Base-by-base conservation (phyloP, 2,329 filamentous ascomycete genomes). In the Simplicillium aogashimaense region DNA sequence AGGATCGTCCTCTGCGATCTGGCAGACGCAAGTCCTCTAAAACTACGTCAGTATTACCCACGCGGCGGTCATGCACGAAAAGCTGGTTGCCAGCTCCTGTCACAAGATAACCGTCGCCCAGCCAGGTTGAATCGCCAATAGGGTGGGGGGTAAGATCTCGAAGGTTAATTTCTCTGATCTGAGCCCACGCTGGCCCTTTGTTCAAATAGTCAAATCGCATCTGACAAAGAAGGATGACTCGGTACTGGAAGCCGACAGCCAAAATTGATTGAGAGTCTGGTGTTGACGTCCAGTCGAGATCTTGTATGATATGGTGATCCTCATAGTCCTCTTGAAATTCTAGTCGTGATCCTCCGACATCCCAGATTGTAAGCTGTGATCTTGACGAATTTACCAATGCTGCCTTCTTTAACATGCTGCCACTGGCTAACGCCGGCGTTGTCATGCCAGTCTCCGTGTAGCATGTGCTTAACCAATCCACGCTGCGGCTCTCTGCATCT, bases 231-330 rank as follows among this genome's bases (percentile, higher is more conserved):
- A 95, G 69, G 25, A 94, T 63, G 5, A 95, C 82, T 42, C 83
- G 78, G 47, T 89, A 85, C n/a, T 83, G 81, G 53, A 95, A 95
- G 0, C 89, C 88, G n/a, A 95, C 86, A 1, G 89, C 86, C 15
- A 95, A 68, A 41, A 95, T 88, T 1, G 86, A 90, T 53, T 95
- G 87, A 37, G 79, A 80, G 56, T 94, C 86, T 0, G 87, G 87
- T 0, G 89, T 95, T 3, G 86, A 90, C 1, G 88, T 90, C 90
- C 90, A 95, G 58, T 95, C 88, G 11, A 95, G 74, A 58, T 95
- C 89, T 46, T 83, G 79, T 32, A 95, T 87, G 6, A 72, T 74
- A 50, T 92, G 83, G 44, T 83, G 74, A 11, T 72, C 70, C 47
- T 82, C 74, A 47, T 88, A 92, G 25, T 78, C 72, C 51, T 90